Conservation (phyloP, 1,284 basidiomycete genomes). For the Amylostereum chailletii region DNA sequence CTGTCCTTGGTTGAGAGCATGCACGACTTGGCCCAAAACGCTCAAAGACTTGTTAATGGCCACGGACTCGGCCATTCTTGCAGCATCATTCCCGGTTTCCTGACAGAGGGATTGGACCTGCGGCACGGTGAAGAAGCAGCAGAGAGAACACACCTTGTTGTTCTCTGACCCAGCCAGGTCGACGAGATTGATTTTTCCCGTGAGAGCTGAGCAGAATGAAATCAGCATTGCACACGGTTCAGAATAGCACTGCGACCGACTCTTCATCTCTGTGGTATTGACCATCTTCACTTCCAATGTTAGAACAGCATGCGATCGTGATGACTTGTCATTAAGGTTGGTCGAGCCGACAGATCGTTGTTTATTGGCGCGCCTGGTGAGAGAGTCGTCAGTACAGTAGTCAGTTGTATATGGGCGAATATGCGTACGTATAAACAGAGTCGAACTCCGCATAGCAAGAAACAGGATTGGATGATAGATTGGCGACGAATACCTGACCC, state of each 20-base stretch:
- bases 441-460: slow-evolving; percentile 53
- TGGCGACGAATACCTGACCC: slow-evolving; percentile 75
- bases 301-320: slow-evolving; percentile 77
- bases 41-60: slow-evolving; percentile 83
- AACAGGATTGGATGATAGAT: slow-evolving; percentile 48
- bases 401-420: not conserved
- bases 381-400: not conserved
- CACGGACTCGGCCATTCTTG: slow-evolving; percentile 72
- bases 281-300: slow-evolving; percentile 55
- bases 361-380: slow-evolving; percentile 37
- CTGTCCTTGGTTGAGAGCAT: slow-evolving; percentile 69
- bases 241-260: slow-evolving; percentile 23
- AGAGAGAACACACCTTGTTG: slow-evolving; percentile 48
- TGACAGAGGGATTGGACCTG: slow-evolving; percentile 14
- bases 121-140: not conserved
- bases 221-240: not conserved
- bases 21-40: slow-evolving; percentile 76
- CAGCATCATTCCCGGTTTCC: slow-evolving; percentile 74
- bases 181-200: slow-evolving; percentile 75
- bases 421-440: slow-evolving; percentile 51
- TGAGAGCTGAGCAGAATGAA: slow-evolving; percentile 30
- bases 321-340: slow-evolving; percentile 70
- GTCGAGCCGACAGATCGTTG: slow-evolving; percentile 79
- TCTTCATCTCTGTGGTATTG: slow-evolving; percentile 37
- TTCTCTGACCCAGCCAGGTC: slow-evolving; percentile 86